Base-by-base conservation (phyloP, 371 early-diverging fungal species). In the Circinella umbellata region DNA sequence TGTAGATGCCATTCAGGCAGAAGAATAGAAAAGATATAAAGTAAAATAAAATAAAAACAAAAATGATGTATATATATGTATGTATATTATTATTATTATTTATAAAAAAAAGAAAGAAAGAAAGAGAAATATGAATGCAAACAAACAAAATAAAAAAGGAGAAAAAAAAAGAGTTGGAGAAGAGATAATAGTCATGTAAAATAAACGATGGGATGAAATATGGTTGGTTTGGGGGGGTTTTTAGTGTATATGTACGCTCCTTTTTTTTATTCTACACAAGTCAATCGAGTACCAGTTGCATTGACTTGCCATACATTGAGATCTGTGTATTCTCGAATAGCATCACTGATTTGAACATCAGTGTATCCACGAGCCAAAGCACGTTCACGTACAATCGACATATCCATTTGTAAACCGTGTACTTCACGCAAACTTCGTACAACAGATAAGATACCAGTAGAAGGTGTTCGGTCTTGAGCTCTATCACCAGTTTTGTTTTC, bases 1-100 rank as follows among this genome's bases (percentile, higher is more conserved):
- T 68, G 98, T 96, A 76, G 98, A 99, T 73, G 97, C 98, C 18
- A 98, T 98, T 78, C 96, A 98, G 68, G 98, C 98, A 78, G 96
- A 98, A 79, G 78, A 94, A 88, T 71, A 71, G 49, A 34, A 61
- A 27, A 48, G 17, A 62, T 27, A 27, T 27, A 27, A 27, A 27
- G 27, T 27, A 27, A 18, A 18, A 49, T 5, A 62, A 11, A 69
- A 69, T 62, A 64, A 38, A 68, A 17, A 17, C 54, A 49, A 47
- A 20, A 38, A 67, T 35, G 55, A 66, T 27, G 49, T 66, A 57
- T 53, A 57, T 27, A 27, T 27, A 27, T 27, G 27, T 27, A 27
- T 27, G 27, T 27, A 27, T 27, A 27, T 51, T 42, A 20, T 35
- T 48, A 14, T 49, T 34, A 64, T 13, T n/a, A 53, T 55, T 15